These are phyloP conservation scores for Jatropha curcas DNA, from an alignment of 345 rosid species.

Conservation along the genomic window DNA sequence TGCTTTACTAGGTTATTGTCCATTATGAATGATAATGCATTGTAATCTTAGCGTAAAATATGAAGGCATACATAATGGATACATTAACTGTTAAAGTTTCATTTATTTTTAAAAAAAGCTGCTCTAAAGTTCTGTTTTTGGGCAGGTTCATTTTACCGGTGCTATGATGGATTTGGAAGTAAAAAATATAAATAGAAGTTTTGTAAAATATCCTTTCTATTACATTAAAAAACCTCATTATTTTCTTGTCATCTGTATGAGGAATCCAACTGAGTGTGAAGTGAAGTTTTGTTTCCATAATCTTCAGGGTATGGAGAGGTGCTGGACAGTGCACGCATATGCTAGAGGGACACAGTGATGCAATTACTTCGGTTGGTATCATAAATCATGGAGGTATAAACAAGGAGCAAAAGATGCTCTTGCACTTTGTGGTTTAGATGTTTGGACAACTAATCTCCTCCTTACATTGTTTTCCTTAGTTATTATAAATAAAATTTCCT, in stretches of 20 bases:
- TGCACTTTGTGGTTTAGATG: background rate
- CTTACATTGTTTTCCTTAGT: no score
- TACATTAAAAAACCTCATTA: background rate
- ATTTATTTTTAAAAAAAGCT: background rate
- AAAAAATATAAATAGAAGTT: slow-evolving; percentile 28
- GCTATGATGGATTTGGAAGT: slow-evolving; percentile 83
- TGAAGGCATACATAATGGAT: background rate
- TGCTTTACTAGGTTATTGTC: background rate
- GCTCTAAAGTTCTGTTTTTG: slow-evolving; percentile 28
- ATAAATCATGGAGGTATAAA: slow-evolving; percentile 53
- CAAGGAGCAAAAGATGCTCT: background rate
- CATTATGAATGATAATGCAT: background rate
- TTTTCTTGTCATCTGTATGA: background rate
- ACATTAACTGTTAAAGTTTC: background rate
- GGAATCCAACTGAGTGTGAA: background rate
- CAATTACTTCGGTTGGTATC: slow-evolving; percentile 70
- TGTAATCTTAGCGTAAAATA: background rate
- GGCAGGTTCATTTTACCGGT: slow-evolving; percentile 87
- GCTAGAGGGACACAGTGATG: slow-evolving; percentile 75
- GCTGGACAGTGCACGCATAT: slow-evolving; percentile 74
- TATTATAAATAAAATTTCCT: no score
- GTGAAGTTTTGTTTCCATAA: background rate
- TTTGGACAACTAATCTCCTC: no score
- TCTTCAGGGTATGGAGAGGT: slow-evolving; percentile 70
- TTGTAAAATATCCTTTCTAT: background rate